phyloP scores from a whole-genome alignment of 176 grass and related monocot genomes.

The Ensete ventricosum region DNA sequence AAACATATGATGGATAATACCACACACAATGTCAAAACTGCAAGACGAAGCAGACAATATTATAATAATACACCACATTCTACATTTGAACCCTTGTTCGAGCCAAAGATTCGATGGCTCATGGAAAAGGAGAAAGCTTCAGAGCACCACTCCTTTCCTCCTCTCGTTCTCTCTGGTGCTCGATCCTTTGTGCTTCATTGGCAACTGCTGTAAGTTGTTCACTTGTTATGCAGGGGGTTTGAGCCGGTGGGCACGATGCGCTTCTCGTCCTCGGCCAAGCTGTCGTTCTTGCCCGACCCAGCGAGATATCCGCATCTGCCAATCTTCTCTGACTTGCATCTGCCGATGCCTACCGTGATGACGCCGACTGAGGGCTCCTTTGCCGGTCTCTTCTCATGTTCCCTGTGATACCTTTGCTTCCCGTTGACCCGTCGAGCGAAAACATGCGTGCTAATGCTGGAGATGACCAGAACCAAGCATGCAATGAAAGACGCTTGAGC shows the following conservation, averaged over 20 bases:
- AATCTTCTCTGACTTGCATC: background rate
- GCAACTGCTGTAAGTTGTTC: slow-evolving; percentile 4
- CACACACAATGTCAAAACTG: no score
- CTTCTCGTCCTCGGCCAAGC: slow-evolving; percentile 40
- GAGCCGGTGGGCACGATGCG: slow-evolving; percentile 64
- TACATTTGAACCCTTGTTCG: no score
- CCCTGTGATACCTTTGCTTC: background rate
- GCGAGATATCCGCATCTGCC: background rate
- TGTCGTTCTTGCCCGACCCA: background rate
- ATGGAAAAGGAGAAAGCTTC: background rate
- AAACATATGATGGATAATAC: no score
- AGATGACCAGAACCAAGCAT: background rate
- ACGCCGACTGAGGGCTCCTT: slow-evolving; percentile 18
- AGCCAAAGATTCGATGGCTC: no score
- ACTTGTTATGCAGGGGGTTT: slow-evolving; percentile 67
- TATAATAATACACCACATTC: no score
- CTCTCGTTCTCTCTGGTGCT: background rate
- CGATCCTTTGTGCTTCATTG: no score
- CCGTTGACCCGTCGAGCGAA: background rate
- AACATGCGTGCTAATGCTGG: background rate
- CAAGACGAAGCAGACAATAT: no score
- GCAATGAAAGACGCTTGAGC: background rate
- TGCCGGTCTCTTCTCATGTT: background rate
- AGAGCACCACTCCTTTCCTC: background rate
- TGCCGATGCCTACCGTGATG: slow-evolving; percentile 26